phyloP scores from a whole-genome alignment of 805 yeast genomes.

The Suhomyces canberraensis region DNA sequence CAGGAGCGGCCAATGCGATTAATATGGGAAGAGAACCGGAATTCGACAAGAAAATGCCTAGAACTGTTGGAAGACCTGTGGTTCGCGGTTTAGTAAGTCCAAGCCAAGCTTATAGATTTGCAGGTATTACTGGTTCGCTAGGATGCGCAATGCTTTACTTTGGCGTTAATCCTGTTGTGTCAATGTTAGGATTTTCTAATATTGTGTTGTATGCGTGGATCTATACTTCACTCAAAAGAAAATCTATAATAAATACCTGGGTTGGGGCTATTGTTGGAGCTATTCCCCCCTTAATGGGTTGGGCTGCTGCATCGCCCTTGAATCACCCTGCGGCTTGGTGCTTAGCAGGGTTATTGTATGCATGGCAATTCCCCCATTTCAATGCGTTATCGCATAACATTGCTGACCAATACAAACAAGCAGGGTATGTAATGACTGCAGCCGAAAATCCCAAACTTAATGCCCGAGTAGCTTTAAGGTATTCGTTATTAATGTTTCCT shows the following conservation, averaged over 20 bases:
- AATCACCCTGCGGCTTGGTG: conserved; percentile 94
- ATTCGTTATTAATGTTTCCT: conserved; percentile 91
- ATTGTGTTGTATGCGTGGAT: conserved; percentile 84
- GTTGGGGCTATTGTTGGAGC: conserved; percentile 99
- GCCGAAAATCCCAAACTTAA: conserved; percentile 87
- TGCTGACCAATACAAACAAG: conserved; percentile 80
- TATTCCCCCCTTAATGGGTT: conserved; percentile 97
- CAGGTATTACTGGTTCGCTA: conserved; percentile 63
- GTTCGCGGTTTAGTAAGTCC: conserved; percentile 79
- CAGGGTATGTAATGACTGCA: conserved; percentile 98
- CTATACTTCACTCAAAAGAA: conserved; percentile 86
- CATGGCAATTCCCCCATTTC: conserved; percentile 99
- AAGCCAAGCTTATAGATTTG: conserved; percentile 75
- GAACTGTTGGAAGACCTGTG: conserved; percentile 88
- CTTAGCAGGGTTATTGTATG: conserved; percentile 81
- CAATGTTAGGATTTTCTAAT: conserved; percentile 74
- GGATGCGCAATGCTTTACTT: conserved; percentile 67
- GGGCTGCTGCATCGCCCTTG: conserved; percentile 83
- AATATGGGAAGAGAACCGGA: conserved; percentile 96
- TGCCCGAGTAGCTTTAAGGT: conserved; percentile 89
- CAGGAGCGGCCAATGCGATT: conserved; percentile 94
- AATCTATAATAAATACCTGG: conserved; percentile 89
- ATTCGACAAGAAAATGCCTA: conserved; percentile 79
- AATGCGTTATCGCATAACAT: conserved; percentile 87
- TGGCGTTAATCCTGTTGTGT: conserved; percentile 87